Conservation (phyloP, 2,329 filamentous ascomycete genomes). For the Capronia coronata region DNA sequence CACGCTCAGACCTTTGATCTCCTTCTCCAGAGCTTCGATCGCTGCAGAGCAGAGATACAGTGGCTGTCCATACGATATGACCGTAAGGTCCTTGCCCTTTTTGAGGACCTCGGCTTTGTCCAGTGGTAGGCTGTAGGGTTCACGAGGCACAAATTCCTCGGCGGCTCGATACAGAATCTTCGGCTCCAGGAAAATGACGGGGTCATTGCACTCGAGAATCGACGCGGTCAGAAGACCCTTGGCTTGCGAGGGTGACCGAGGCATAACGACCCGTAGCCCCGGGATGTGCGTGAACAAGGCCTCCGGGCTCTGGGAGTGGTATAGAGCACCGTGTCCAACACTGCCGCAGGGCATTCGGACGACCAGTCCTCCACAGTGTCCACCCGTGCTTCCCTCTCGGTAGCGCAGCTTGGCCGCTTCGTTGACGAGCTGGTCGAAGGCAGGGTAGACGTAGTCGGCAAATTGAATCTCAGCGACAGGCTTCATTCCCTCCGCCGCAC, state of each 20-base stretch:
- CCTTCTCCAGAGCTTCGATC: slow-evolving; percentile 67
- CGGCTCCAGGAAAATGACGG: slow-evolving; percentile 87
- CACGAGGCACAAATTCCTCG: slow-evolving; percentile 81
- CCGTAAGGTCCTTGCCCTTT: slow-evolving; percentile 69
- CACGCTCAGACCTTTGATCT: slow-evolving; percentile 62
- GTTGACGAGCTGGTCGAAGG: slow-evolving; percentile 90
- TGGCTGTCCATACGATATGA: slow-evolving; percentile 84
- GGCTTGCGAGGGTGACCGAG: slow-evolving; percentile 76
- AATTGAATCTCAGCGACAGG: slow-evolving; percentile 94
- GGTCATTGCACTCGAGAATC: slow-evolving; percentile 71
- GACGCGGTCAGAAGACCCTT: slow-evolving; percentile 76
- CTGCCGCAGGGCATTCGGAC: slow-evolving; percentile 85
- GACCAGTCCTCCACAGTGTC: slow-evolving; percentile 69
- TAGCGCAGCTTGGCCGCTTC: slow-evolving; percentile 86
- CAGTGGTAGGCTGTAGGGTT: slow-evolving; percentile 73
- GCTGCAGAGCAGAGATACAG: slow-evolving; percentile 76
- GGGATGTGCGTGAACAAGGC: slow-evolving; percentile 82
- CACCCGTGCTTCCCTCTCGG: slow-evolving; percentile 59
- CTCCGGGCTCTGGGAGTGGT: slow-evolving; percentile 87
- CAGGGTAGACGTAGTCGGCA: slow-evolving; percentile 87
- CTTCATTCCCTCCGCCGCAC: slow-evolving; percentile 83
- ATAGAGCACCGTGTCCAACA: slow-evolving; percentile 80
- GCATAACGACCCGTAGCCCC: slow-evolving; percentile 77
- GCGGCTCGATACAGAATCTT: slow-evolving; percentile 89
- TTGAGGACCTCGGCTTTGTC: slow-evolving; percentile 81